phyloP scores from a whole-genome alignment of 2,329 filamentous ascomycete genomes.

The Colletotrichum neosansevieriae region DNA sequence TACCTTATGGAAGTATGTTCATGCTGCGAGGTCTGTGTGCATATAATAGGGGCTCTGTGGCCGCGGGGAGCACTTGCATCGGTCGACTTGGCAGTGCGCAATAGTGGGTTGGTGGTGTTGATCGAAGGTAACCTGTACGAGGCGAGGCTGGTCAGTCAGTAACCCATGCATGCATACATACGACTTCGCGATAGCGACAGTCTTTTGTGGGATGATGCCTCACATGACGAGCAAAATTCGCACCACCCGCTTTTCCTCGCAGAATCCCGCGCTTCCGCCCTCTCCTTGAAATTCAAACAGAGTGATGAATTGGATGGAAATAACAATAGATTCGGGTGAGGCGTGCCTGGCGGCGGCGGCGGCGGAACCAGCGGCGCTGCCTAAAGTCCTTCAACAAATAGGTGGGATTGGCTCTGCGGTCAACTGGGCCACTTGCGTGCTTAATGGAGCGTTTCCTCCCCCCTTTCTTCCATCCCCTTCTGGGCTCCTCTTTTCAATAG shows the following conservation, averaged over 20 bases:
- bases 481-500: conserved; percentile 36
- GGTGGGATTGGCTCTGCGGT: conserved; percentile 7
- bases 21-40: not conserved
- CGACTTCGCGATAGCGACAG: conserved; percentile 32
- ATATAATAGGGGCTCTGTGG: conserved; percentile 25
- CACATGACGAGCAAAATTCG: conserved; percentile 39
- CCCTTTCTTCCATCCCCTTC: conserved; percentile 5
- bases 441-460: not conserved
- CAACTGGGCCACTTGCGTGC: conserved; percentile 20
- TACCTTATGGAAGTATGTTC: not conserved
- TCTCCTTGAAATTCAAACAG: not conserved
- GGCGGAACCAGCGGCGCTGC: conserved; percentile 16
- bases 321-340: not conserved
- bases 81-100: conserved; percentile 33
- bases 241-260: conserved; percentile 35
- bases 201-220: conserved; percentile 36
- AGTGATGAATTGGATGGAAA: not conserved
- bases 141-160: conserved; percentile 1
- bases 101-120: conserved; percentile 24
- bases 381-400: not conserved
- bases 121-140: conserved; percentile 32
- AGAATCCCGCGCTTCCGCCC: conserved; percentile 20
- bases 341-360: conserved; percentile 20
- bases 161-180: conserved; percentile 30
- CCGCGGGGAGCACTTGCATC: conserved; percentile 14